These are phyloP conservation scores for Cavenderia fasciculata DNA, from an alignment of 78 protist genomes.

Conservation along the genomic window DNA sequence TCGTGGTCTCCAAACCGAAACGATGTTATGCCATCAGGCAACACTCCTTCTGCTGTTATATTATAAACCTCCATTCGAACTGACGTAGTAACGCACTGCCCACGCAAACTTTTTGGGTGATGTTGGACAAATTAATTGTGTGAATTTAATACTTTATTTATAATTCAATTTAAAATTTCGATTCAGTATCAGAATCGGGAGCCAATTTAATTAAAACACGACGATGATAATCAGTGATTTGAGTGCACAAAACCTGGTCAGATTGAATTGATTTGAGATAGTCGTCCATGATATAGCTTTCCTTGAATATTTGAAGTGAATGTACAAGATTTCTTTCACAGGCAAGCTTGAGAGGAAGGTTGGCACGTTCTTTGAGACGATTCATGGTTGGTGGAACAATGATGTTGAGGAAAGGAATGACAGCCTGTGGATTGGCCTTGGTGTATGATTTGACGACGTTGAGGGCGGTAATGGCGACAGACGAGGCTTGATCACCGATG, in stretches of 20 bases:
- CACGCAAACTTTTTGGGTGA: neutral
- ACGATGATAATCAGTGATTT: slow-evolving; percentile 49
- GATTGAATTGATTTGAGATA: slow-evolving; percentile 7
- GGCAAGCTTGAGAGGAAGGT: slow-evolving; percentile 67
- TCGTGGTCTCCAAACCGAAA: no score
- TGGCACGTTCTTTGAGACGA: slow-evolving; percentile 73
- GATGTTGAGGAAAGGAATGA: slow-evolving; percentile 24
- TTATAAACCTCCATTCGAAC: no score
- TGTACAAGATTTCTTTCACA: slow-evolving; percentile 74
- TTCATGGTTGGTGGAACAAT: slow-evolving; percentile 73
- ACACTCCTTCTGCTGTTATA: no score
- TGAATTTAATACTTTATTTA: slow-evolving; percentile 16
- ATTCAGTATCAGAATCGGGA: slow-evolving; percentile 65
- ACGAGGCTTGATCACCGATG: slow-evolving; percentile 39
- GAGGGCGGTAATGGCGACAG: slow-evolving; percentile 66
- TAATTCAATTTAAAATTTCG: slow-evolving; percentile 4
- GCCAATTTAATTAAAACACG: slow-evolving; percentile 64
- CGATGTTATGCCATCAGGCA: no score
- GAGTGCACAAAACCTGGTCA: neutral
- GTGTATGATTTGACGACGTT: slow-evolving; percentile 58
- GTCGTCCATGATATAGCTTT: slow-evolving; percentile 45
- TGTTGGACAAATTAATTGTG: neutral
- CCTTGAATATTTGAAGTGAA: slow-evolving; percentile 69
- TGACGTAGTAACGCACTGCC: neutral
- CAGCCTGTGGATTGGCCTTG: slow-evolving; percentile 19